phyloP scores from a whole-genome alignment of 345 rosid species.

The Nasturtium officinale region DNA sequence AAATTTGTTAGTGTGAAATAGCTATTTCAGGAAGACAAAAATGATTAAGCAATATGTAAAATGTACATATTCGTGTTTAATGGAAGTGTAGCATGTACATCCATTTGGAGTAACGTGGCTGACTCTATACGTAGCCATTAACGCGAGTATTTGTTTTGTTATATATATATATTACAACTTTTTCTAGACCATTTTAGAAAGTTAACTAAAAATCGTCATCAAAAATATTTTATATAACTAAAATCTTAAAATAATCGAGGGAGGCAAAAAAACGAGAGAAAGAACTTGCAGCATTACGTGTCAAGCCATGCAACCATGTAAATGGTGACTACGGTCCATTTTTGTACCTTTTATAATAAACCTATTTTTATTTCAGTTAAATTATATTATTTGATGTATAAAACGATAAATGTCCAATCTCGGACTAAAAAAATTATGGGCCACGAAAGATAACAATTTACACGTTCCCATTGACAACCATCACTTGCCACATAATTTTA shows the following conservation, averaged over 20 bases:
- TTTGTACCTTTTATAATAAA: conserved; percentile 35
- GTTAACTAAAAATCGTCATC: conserved; percentile 37
- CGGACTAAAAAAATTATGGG: conserved; percentile 10
- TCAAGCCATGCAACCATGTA: conserved; percentile 31
- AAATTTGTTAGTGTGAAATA: background rate
- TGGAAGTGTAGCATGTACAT: background rate
- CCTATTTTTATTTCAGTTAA: background rate
- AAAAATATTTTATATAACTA: conserved; percentile 5
- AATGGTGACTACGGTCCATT: conserved; percentile 33
- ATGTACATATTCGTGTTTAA: conserved; percentile 7
- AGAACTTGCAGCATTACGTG: conserved; percentile 38
- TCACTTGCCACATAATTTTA: conserved; percentile 21
- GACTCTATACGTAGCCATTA: conserved; percentile 33
- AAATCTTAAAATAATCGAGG: conserved; percentile 12
- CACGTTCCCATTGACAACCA: conserved; percentile 30
- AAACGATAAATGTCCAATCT: conserved; percentile 19
- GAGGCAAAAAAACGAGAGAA: conserved; percentile 2
- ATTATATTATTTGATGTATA: background rate
- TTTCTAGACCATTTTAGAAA: conserved; percentile 44
- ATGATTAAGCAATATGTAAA: background rate
- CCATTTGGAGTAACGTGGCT: conserved; percentile 33
- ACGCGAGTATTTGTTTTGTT: background rate
- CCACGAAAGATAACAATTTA: conserved; percentile 18
- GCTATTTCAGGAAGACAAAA: background rate
- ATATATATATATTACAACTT: background rate